A percentile compares a stretch with the other conserved stretches of the same genome.
Evolutionary conservation across 805 yeast genomes (phyloP).

Genomic region (Teunomyces stri): DNA sequence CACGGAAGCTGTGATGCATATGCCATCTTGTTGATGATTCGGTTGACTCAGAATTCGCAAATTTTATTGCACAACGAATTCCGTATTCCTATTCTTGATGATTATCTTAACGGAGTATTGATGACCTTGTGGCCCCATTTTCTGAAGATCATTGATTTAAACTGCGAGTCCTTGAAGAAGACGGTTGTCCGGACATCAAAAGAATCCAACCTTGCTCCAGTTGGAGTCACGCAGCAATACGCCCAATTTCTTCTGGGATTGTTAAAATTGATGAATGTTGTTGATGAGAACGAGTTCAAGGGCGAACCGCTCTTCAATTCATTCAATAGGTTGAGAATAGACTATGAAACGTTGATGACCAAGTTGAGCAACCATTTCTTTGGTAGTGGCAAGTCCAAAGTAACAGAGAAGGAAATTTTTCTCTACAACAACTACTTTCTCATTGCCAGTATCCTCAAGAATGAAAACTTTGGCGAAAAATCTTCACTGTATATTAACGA

Average conservation of each 20-base stretch:
- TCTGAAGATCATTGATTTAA: slow-evolving; percentile 70
- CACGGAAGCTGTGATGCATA: slow-evolving; percentile 62
- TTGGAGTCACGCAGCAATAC: slow-evolving; percentile 73
- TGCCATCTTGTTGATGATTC: slow-evolving; percentile 73
- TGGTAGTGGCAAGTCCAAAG: slow-evolving; percentile 29
- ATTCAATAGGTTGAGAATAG: slow-evolving; percentile 67
- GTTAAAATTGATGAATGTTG: slow-evolving; percentile 44
- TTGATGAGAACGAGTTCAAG: slow-evolving; percentile 26
- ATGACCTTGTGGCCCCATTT: slow-evolving; percentile 84
- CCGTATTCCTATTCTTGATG: slow-evolving; percentile 67
- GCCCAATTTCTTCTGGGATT: slow-evolving; percentile 71
- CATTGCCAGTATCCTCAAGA: slow-evolving; percentile 53
- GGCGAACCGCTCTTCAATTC: slow-evolving; percentile 75
- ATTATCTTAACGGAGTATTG: slow-evolving; percentile 62
- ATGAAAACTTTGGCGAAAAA: slow-evolving; percentile 28
- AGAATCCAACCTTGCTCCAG: slow-evolving; percentile 38
- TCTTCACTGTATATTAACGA: slow-evolving; percentile 28
- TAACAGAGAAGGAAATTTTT: slow-evolving; percentile 61
- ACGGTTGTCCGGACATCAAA: slow-evolving; percentile 34
- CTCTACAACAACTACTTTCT: slow-evolving; percentile 70
- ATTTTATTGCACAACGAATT: slow-evolving; percentile 62
- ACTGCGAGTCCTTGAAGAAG: slow-evolving; percentile 68
- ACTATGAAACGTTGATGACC: slow-evolving; percentile 75
- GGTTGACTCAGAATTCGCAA: slow-evolving; percentile 65
- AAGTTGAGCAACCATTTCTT: slow-evolving; percentile 54